phyloP scores from a whole-genome alignment of 208 protist species.

The Acanthamoeba lenticulata region DNA sequence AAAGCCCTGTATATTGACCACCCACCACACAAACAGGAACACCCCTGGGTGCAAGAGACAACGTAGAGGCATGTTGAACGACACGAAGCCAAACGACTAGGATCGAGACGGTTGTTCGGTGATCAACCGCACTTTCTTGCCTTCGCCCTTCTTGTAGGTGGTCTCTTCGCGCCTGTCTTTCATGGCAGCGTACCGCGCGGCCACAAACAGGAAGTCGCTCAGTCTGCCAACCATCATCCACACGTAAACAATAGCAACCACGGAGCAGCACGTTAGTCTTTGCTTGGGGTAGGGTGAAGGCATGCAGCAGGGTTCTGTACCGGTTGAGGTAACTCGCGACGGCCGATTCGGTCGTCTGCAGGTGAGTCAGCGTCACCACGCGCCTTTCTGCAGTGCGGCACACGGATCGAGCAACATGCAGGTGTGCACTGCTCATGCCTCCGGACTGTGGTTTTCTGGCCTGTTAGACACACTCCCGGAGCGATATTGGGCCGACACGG shows the following conservation, averaged over 20 bases:
- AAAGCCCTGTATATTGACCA: too few species aligned
- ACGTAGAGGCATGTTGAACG: too few species aligned
- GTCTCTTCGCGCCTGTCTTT: constrained; percentile 16
- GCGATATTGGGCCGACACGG: not conserved
- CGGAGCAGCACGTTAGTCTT: not conserved
- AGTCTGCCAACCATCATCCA: not conserved
- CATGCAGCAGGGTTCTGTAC: not conserved
- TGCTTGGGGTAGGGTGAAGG: not conserved
- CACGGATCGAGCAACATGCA: constrained; percentile 33
- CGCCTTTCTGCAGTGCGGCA: constrained; percentile 26
- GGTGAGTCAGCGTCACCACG: constrained; percentile 14
- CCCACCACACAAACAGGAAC: too few species aligned
- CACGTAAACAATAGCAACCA: not conserved
- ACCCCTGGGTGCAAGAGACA: too few species aligned
- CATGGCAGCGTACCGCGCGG: constrained; percentile 30
- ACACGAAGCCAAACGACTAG: too few species aligned
- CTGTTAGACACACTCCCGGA: not conserved
- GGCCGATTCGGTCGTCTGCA: not conserved
- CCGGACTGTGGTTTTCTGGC: not conserved
- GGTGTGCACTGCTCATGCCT: constrained; percentile 35
- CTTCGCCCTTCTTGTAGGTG: constrained; percentile 63
- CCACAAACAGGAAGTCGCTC: constrained; percentile 61
- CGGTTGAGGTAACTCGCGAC: constrained; percentile 36
- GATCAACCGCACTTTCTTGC: not conserved
- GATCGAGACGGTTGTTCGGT: too few species aligned